Base-by-base conservation (phyloP, 116 monocot genomes). In the Zostera marina region DNA sequence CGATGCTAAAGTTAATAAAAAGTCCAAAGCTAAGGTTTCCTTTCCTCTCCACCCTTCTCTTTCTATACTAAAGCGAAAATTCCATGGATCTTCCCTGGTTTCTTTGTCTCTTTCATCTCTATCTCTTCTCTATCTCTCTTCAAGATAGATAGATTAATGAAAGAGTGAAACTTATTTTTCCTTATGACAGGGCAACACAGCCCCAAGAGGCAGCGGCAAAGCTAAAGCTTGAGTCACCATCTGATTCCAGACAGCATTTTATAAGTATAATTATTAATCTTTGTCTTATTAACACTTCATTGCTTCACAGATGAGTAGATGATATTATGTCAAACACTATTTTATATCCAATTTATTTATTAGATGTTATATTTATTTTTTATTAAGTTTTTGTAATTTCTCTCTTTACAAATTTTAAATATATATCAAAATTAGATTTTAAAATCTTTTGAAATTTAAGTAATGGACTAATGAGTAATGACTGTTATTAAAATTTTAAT, bases 21-120 rank as follows among this genome's bases (percentile, higher is more conserved):
- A 78, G 62, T 3, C 78, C 17, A 78, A 78, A 66, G 62, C 78
- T 23, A 77, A 77, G 77, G 77, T 71, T 54, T 61, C 45, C 15
- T 54, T 61, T 19, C 32, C 44, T 5, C 32, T 26, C 10, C 61
- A 2, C 54, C 54, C 53, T 53, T 44, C 53, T 54, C 42, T 67
- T 47, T 67, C 67, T 67, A 21, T 67, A 58, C 24, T 41, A 51
- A 46, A 47, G 20, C 57, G 58, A 3, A 66, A 53, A 42, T 56
- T 66, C 46, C 45, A 3, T 56, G 26, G 66, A 11, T 56, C 17
- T 38, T 45, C 41, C 45, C 44, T 55, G 16, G 5, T 66, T 43
- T 46, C 66, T 45, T 8, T 56, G 10, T 57, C 47, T 45, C 56
- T 56, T 26, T 66, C 66, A 2, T 38, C 46, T 56, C 46, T 66